These are phyloP conservation scores for Plasmodium vinckei DNA, from an alignment of 169 alveolate species.

Conservation along the genomic window DNA sequence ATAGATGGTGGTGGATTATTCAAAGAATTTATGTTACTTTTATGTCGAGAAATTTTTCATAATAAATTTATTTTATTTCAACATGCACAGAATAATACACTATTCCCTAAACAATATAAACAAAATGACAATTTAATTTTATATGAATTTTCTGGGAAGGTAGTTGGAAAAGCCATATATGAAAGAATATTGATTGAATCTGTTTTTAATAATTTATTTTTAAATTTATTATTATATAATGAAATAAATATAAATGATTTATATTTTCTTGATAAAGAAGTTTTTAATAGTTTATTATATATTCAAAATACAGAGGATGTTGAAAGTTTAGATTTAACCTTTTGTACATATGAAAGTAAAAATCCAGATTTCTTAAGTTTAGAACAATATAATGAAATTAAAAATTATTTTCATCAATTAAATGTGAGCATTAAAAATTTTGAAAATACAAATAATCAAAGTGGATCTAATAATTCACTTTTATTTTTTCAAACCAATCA, in stretches of 20 bases:
- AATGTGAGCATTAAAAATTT: neutral
- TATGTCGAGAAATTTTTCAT: constrained; percentile 90
- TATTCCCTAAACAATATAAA: constrained; percentile 81
- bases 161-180: constrained; percentile 94
- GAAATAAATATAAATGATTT: constrained; percentile 90
- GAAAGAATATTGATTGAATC: constrained; percentile 94
- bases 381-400: constrained; percentile 23
- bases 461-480: neutral
- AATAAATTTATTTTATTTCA: constrained; percentile 91
- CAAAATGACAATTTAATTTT: constrained; percentile 80
- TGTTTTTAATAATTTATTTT: constrained; percentile 89
- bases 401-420: constrained; percentile 8
- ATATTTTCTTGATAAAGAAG: constrained; percentile 67
- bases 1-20: constrained; percentile 98
- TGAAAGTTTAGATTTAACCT: constrained; percentile 82
- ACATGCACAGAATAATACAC: constrained; percentile 71
- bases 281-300: constrained; percentile 77
- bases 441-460: neutral
- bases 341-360: constrained; percentile 67
- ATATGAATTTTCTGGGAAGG: constrained; percentile 87
- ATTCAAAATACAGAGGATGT: constrained; percentile 80
- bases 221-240: constrained; percentile 89
- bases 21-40: constrained; percentile 94
- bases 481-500: neutral
- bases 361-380: constrained; percentile 39